Conservation (phyloP, 23 red algal genomes). For the Cyanidioschyzon merolae region DNA sequence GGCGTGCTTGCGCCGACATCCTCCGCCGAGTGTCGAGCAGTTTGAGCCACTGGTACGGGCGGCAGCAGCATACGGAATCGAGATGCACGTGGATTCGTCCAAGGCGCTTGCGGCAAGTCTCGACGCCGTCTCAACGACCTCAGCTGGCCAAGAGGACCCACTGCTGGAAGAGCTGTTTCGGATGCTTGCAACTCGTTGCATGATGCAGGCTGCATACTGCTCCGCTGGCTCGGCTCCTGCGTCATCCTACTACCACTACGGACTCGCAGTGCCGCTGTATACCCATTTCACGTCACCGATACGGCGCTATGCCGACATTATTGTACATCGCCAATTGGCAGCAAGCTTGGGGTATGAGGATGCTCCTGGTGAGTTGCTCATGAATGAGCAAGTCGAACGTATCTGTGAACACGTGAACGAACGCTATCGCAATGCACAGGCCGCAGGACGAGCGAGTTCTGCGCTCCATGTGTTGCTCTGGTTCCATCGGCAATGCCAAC, state of each 20-base stretch:
- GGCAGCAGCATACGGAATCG: slow-evolving; percentile 43
- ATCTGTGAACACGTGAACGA: slow-evolving; percentile 79
- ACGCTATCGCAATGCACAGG: slow-evolving; percentile 83
- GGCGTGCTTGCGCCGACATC: slow-evolving; percentile 70
- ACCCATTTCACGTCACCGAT: slow-evolving; percentile 99
- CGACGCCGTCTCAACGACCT: slow-evolving; percentile 39
- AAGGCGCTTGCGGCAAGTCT: slow-evolving; percentile 64
- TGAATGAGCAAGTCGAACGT: slow-evolving; percentile 46
- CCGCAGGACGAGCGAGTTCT: slow-evolving; percentile 53
- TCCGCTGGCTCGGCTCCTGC: slow-evolving; percentile 55
- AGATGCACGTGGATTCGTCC: slow-evolving; percentile 67
- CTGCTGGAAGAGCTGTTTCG: slow-evolving; percentile 72
- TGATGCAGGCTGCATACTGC: slow-evolving; percentile 98
- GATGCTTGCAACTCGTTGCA: slow-evolving; percentile 85
- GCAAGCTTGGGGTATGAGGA: slow-evolving; percentile 63
- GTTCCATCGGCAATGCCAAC: slow-evolving; percentile 31
- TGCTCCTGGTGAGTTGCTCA: slow-evolving; percentile 39
- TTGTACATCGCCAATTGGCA: slow-evolving; percentile 81
- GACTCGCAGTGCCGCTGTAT: slow-evolving; percentile 82
- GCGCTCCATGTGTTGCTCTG: slow-evolving; percentile 63
- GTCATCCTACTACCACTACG: slow-evolving; percentile 87
- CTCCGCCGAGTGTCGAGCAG: slow-evolving; percentile 67
- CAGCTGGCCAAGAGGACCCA: slow-evolving; percentile 41
- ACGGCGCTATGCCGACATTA: slow-evolving; percentile 88
- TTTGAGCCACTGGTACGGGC: slow-evolving; percentile 71